Percentiles rank a stretch among this genome's conserved stretches.
Conservation (phyloP, 257 asterid genomes). For the Fraxinus americana region DNA sequence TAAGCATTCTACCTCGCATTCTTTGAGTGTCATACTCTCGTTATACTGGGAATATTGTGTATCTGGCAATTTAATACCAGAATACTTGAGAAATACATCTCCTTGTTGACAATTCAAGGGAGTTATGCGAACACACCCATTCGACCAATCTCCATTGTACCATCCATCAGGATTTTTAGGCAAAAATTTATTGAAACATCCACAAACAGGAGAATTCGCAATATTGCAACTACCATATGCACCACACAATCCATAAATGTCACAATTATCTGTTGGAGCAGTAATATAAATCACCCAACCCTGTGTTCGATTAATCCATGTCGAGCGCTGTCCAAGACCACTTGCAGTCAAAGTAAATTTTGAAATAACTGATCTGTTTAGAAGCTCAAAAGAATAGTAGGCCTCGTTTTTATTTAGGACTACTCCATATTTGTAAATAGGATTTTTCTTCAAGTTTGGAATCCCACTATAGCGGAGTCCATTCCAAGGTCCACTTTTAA, state of each 20-base stretch:
- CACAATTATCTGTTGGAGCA: conserved; percentile 36
- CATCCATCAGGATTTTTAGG: conserved; percentile 20
- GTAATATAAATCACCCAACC: conserved; percentile 17
- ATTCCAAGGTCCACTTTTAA: conserved; percentile 53
- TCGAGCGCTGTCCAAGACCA: conserved; percentile 21
- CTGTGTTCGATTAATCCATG: conserved; percentile 22
- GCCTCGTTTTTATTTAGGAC: conserved; percentile 24
- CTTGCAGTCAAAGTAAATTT: conserved; percentile 9
- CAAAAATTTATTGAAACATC: conserved; percentile 34
- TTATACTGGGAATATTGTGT: conserved; percentile 24
- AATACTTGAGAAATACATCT: conserved; percentile 27
- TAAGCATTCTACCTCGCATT: conserved; percentile 31
- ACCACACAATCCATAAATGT: conserved; percentile 30
- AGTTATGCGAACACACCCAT: conserved; percentile 29
- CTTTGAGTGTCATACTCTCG: conserved; percentile 17
- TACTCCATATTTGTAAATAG: not conserved
- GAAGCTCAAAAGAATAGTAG: conserved; percentile 27
- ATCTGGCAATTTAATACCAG: conserved; percentile 34
- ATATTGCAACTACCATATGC: conserved; percentile 33
- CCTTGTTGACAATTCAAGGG: conserved; percentile 28
- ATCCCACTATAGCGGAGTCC: conserved; percentile 49
- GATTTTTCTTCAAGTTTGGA: not conserved
- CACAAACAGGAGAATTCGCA: conserved; percentile 25
- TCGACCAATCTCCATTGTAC: conserved; percentile 28
- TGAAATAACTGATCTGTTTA: conserved; percentile 23